Percentiles rank a stretch among this genome's conserved stretches.
Conservation (phyloP, 352 stramenopile species). For the Globisporangium orthogonon region DNA sequence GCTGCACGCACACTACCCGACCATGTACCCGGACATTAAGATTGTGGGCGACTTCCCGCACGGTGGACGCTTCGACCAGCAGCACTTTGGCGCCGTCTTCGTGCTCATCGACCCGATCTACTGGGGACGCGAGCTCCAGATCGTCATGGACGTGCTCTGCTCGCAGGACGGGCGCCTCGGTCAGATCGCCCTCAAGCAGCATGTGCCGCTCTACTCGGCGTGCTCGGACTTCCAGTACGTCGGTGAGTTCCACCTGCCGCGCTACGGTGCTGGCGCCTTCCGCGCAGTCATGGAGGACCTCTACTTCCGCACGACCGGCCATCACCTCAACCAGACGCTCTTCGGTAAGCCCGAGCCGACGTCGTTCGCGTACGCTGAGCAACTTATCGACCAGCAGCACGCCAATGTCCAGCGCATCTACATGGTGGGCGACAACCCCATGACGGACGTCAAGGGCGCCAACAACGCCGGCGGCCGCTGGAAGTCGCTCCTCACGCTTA, state of each 20-base stretch:
- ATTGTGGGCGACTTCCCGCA: conserved; percentile 20
- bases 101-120: conserved; percentile 57
- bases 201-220: conserved; percentile 66
- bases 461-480: conserved; percentile 67
- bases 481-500: conserved; percentile 82
- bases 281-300: conserved; percentile 64
- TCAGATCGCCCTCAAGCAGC: conserved; percentile 24
- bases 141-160: conserved; percentile 51
- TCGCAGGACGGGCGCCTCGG: conserved; percentile 33
- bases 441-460: conserved; percentile 76
- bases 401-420: conserved; percentile 66
- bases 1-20: conserved; percentile 69
- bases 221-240: conserved; percentile 88
- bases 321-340: conserved; percentile 61
- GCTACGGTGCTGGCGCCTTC: conserved; percentile 77
- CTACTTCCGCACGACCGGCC: conserved; percentile 76
- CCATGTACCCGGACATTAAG: conserved; percentile 79
- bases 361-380: conserved; percentile 74
- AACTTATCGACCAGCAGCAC: conserved; percentile 67
- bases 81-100: conserved; percentile 41
- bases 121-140: conserved; percentile 51
- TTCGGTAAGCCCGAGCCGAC: conserved; percentile 77
- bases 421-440: conserved; percentile 85
- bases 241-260: conserved; percentile 75
- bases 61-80: conserved; percentile 25